Evolutionary conservation across 1,284 basidiomycete genomes (phyloP).

Genomic region (Malassezia cuniculi): DNA sequence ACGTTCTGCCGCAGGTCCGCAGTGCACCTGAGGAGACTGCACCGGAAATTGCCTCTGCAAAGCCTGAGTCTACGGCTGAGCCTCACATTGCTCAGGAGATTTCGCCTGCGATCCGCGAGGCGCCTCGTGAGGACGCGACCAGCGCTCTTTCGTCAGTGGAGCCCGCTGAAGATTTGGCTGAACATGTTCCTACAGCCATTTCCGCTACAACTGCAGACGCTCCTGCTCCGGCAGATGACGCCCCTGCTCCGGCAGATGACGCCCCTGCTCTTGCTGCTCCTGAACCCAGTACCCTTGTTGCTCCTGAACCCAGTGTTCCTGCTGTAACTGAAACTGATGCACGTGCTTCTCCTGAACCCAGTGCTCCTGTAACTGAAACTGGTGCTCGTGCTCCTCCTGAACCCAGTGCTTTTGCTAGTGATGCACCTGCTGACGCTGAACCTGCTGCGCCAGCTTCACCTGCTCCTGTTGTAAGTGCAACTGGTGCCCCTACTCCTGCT

Average conservation of each 20-base stretch:
- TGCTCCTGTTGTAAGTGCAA: background rate
- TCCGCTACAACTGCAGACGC: background rate
- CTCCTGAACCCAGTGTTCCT: conserved; percentile 12
- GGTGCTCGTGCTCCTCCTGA: too few relatives aligned
- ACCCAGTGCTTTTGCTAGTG: too few relatives aligned
- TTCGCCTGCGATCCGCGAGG: background rate
- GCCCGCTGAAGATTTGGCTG: background rate
- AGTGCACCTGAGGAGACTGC: too few relatives aligned
- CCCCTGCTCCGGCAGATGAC: background rate
- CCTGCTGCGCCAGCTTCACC: background rate
- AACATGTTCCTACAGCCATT: background rate
- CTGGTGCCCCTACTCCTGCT: too few relatives aligned
- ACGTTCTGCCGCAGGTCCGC: too few relatives aligned
- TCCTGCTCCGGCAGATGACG: conserved; percentile 6
- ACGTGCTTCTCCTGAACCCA: conserved; percentile 12
- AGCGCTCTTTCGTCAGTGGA: background rate
- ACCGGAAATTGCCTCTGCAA: too few relatives aligned
- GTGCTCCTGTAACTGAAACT: too few relatives aligned
- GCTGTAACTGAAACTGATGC: background rate
- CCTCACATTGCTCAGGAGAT: background rate
- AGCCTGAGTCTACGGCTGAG: too few relatives aligned
- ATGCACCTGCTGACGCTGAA: background rate
- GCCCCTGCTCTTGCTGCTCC: conserved; percentile 5
- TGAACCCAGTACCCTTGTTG: conserved; percentile 14
- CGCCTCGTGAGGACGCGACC: background rate